Conservation (phyloP, 2,329 filamentous ascomycete genomes). For the Hymenoscyphus fructigenus region DNA sequence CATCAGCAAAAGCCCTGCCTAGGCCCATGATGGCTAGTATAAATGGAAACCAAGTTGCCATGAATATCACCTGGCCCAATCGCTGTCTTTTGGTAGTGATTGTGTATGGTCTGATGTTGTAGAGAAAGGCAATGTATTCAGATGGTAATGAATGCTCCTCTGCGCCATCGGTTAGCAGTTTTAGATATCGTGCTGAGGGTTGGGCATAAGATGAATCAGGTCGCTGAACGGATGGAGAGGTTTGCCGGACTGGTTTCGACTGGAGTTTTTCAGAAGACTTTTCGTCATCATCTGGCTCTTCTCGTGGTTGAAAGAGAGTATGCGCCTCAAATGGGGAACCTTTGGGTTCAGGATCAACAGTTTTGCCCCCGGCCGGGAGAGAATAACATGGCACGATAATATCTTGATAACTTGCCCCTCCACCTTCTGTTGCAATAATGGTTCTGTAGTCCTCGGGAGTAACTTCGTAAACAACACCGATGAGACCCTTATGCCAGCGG, state of each 20-base stretch:
- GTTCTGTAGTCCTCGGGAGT: slow-evolving; percentile 77
- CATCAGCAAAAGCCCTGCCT: slow-evolving; percentile 54
- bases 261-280: background rate
- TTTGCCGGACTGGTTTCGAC: background rate
- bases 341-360: slow-evolving; percentile 63
- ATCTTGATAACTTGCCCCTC: slow-evolving; percentile 80
- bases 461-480: slow-evolving; percentile 95
- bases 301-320: slow-evolving; percentile 67
- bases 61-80: slow-evolving; percentile 64
- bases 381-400: slow-evolving; percentile 76
- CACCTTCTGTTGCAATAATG: slow-evolving; percentile 90
- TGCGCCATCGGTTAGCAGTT: slow-evolving; percentile 76
- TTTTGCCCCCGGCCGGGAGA: slow-evolving; percentile 55
- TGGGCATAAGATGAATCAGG: slow-evolving; percentile 74
- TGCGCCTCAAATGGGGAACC: slow-evolving; percentile 74
- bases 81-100: slow-evolving; percentile 66
- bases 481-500: slow-evolving; percentile 76
- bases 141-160: slow-evolving; percentile 75
- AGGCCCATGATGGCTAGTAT: slow-evolving; percentile 54
- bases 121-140: slow-evolving; percentile 75
- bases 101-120: slow-evolving; percentile 66
- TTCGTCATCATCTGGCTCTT: slow-evolving; percentile 3
- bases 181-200: slow-evolving; percentile 79
- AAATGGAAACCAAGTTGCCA: slow-evolving; percentile 56
- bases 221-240: slow-evolving; percentile 41